Evolutionary conservation across 495 filamentous ascomycete genomes (phyloP).

Genomic region (Xylaria telfairii): DNA sequence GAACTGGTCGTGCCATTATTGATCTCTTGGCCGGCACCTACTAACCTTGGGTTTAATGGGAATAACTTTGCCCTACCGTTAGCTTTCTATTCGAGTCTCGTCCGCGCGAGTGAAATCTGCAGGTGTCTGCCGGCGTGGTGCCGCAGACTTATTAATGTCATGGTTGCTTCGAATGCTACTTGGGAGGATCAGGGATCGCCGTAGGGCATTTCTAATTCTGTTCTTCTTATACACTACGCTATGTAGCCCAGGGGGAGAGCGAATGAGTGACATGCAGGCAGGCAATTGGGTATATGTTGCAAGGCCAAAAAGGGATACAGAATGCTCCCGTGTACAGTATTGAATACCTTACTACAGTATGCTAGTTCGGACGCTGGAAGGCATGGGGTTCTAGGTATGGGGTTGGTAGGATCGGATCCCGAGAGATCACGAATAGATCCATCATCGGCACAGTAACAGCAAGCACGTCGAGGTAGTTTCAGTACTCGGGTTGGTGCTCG

Average conservation of each 20-base stretch:
- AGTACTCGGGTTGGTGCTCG: slow-evolving; percentile 36
- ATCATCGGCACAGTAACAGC: slow-evolving; percentile 24
- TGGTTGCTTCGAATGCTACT: neutral
- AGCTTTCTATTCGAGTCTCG: neutral
- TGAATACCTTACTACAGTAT: no score
- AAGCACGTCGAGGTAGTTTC: slow-evolving; percentile 28
- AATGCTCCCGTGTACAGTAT: neutral
- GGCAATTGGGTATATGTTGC: neutral
- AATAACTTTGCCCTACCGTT: neutral
- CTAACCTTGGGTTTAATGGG: neutral
- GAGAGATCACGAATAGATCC: slow-evolving; percentile 21
- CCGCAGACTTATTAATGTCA: neutral
- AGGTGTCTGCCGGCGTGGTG: neutral
- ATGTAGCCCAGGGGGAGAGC: neutral
- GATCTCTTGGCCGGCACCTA: neutral
- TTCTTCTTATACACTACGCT: no score
- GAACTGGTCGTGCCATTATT: neutral
- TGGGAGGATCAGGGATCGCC: slow-evolving; percentile 5
- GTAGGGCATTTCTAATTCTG: slow-evolving; percentile 15
- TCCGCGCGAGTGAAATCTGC: neutral
- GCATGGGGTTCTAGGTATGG: neutral
- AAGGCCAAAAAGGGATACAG: neutral
- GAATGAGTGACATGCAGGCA: neutral
- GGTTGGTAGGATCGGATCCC: neutral
- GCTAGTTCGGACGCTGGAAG: neutral